A percentile compares a stretch with the other conserved stretches of the same genome.
Evolutionary conservation across 2,329 filamentous ascomycete genomes (phyloP).

Genomic region (Pyricularia sp.): DNA sequence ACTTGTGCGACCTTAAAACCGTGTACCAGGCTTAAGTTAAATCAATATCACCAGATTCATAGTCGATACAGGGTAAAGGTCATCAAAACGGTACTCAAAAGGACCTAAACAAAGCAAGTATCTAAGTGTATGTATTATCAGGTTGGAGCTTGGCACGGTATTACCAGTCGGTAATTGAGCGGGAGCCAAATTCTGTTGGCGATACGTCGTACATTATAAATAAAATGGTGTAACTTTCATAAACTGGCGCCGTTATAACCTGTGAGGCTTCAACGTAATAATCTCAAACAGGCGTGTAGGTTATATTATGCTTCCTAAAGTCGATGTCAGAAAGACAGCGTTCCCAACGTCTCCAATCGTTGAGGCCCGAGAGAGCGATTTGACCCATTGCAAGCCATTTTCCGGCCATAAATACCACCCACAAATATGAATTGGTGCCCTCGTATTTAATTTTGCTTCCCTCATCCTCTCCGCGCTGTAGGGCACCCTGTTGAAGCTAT

Average conservation of each 20-base stretch:
- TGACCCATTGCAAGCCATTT: background rate
- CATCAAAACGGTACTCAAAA: no score
- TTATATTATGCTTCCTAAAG: background rate
- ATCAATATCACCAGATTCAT: no score
- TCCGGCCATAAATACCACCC: conserved; percentile 9
- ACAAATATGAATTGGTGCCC: conserved; percentile 43
- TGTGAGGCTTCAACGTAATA: background rate
- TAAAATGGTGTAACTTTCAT: background rate
- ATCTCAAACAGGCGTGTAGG: background rate
- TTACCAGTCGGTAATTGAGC: no score
- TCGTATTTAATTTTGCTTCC: conserved; percentile 48
- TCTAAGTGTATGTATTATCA: no score
- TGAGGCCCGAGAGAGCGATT: background rate
- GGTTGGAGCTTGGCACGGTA: no score
- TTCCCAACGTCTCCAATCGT: background rate
- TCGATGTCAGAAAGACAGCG: background rate
- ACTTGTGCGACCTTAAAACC: no score
- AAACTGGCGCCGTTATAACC: background rate
- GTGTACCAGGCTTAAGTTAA: no score
- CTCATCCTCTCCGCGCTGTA: conserved; percentile 62
- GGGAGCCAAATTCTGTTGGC: no score
- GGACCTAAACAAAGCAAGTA: no score
- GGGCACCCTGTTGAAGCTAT: conserved; percentile 57
- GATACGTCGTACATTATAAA: background rate
- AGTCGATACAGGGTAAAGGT: no score